Evolutionary conservation across 768 basidiomycete species (phyloP).

Genomic region (Mycena galericulata): DNA sequence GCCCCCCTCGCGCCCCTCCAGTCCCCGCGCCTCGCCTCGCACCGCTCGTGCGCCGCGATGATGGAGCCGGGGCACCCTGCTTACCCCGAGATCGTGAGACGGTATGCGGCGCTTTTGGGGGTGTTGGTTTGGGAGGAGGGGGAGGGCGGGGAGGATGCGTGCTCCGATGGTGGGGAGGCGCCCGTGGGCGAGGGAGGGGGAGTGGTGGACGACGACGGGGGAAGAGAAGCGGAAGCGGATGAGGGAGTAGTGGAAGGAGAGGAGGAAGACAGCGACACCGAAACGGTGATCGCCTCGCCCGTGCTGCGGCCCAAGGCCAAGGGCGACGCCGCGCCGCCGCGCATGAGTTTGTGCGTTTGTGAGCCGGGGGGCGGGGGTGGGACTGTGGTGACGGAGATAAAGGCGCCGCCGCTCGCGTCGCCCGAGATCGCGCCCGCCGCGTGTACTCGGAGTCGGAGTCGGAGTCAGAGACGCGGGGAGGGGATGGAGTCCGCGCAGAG

Average conservation of each 20-base stretch:
- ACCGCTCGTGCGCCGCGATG: background rate
- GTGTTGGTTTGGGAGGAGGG: constrained; percentile 9
- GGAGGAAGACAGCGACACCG: background rate
- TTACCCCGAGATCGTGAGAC: background rate
- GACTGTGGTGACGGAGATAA: too few relatives aligned
- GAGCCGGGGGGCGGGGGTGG: too few relatives aligned
- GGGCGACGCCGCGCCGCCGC: background rate
- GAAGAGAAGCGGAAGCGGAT: too few relatives aligned
- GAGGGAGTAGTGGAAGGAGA: background rate
- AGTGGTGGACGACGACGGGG: too few relatives aligned
- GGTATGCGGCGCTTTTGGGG: constrained; percentile 4
- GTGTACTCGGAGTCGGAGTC: too few relatives aligned
- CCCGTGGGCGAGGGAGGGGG: too few relatives aligned
- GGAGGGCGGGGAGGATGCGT: background rate
- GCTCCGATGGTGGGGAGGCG: too few relatives aligned
- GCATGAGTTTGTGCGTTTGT: too few relatives aligned
- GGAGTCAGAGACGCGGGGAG: too few relatives aligned
- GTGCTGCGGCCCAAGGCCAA: constrained; percentile 2
- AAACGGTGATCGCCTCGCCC: background rate
- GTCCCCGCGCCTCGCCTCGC: background rate
- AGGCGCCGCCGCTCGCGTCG: too few relatives aligned
- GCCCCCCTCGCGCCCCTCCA: background rate
- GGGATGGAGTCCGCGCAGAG: too few relatives aligned
- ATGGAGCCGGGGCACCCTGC: background rate
- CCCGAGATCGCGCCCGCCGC: too few relatives aligned